Evolutionary conservation across 306 rosid species (phyloP).

Genomic region (Cicer arietinum): DNA sequence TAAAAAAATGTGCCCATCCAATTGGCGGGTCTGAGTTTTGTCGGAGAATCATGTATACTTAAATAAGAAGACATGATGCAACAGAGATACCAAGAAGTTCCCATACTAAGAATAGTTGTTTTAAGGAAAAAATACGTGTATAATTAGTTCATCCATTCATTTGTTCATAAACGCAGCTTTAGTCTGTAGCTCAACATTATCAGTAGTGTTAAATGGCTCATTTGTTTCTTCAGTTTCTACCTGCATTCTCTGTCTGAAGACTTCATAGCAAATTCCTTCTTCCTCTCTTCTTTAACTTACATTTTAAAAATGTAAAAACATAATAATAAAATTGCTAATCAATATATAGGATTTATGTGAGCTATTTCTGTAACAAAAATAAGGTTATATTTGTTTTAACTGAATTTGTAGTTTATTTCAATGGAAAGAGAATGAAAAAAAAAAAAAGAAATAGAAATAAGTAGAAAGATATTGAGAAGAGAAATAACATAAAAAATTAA

Average conservation of each 20-base stretch:
- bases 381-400: neutral
- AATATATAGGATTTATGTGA: neutral
- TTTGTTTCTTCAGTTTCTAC: neutral
- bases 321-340: neutral
- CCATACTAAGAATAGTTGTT: constrained; percentile 42
- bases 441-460: too few species aligned
- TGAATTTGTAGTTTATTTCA: too few species aligned
- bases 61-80: constrained; percentile 47
- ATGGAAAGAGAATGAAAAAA: too few species aligned
- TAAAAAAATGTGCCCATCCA: constrained; percentile 40
- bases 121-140: constrained; percentile 48
- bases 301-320: neutral
- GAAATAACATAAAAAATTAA: too few species aligned
- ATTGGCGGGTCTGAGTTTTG: constrained; percentile 49
- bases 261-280: neutral
- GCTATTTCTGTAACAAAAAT: neutral
- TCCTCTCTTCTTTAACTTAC: neutral
- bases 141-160: constrained; percentile 45
- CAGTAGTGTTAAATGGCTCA: constrained; percentile 15
- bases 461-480: too few species aligned
- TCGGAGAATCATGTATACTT: constrained; percentile 48
- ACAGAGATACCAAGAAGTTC: constrained; percentile 44
- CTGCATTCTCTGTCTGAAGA: neutral
- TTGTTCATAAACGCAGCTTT: constrained; percentile 42
- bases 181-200: constrained; percentile 9